Evolutionary conservation across 2,329 filamentous ascomycete species (phyloP), one percentile per base, ranked within the genome.

Genomic region (Incumbomyces lentus): DNA sequence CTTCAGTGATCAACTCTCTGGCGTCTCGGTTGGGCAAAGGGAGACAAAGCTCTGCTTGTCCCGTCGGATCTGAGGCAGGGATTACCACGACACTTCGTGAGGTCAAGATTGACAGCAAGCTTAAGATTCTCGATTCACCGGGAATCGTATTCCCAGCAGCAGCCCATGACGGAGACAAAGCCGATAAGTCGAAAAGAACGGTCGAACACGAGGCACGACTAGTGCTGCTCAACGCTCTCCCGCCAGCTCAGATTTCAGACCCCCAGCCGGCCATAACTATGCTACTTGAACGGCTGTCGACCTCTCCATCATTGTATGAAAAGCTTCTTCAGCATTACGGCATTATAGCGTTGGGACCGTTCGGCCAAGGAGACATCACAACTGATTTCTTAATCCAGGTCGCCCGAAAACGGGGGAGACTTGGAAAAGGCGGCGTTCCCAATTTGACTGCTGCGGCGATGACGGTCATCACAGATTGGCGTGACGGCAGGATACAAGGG

Each of bases 381-480:
- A 93, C 81, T 13, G 87, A 95, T 64, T 96, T 96, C 69, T 69
- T 98, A 31, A 80, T 96, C 45, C 90, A 98, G 64, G 90, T 98
- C 11, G 92, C 92, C 4, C 79, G 92, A 59, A 95, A 95, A 72
- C 78, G 92, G 50, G 92, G 92, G 44, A 75, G 92, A 48, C 73
- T 98, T 13, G 87, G 90, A 42, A 83, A 84, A 56, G 89, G 90
- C 16, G 92, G 92, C 52, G 76, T 96, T 13, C 92, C 92, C 36
- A 98, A 96, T 65, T 66, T 96, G 49, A 74, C 80, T 55, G 81
- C 84, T 45, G 90, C 92, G 6, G 92, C 90, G 52, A 90, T 92
- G 76, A 84, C 86, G 1, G 89, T 98, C 47, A 80, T 98, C 48
- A 92, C 81, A n/a, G 92, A 98, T 70, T 94, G 92, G 86, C 79